These are phyloP conservation scores for Xylaria venustula DNA, from an alignment of 495 filamentous ascomycete species.

Conservation along the genomic window DNA sequence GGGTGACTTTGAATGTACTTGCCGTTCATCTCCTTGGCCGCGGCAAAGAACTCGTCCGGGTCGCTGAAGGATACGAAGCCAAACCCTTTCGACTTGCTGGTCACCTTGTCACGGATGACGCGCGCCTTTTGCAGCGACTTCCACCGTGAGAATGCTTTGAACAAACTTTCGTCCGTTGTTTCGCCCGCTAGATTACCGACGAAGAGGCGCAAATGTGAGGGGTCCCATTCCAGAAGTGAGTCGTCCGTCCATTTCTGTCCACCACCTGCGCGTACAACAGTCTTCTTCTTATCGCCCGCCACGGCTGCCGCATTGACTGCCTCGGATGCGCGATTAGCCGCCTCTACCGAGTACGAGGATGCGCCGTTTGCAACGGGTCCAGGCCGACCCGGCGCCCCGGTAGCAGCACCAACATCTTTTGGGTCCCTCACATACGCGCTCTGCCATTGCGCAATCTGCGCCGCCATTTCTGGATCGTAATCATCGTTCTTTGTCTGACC, in stretches of 20 bases:
- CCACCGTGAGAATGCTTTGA: slow-evolving; percentile 91
- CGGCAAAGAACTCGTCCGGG: slow-evolving; percentile 91
- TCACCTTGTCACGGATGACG: slow-evolving; percentile 93
- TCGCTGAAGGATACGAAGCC: slow-evolving; percentile 96
- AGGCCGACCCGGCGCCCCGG: slow-evolving; percentile 21
- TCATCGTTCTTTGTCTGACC: slow-evolving; percentile 40
- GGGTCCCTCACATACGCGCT: slow-evolving; percentile 74
- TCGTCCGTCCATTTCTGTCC: slow-evolving; percentile 87
- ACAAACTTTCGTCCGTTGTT: slow-evolving; percentile 90
- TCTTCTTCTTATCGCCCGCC: slow-evolving; percentile 54
- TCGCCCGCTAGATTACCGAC: slow-evolving; percentile 98
- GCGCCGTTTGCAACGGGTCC: slow-evolving; percentile 16
- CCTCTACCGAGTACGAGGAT: slow-evolving; percentile 17
- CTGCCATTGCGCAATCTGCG: slow-evolving; percentile 95
- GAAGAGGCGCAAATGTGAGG: slow-evolving; percentile 89
- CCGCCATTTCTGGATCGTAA: slow-evolving; percentile 82
- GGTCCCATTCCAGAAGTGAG: slow-evolving; percentile 91
- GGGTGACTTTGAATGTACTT: slow-evolving; percentile 99
- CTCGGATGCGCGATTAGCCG: slow-evolving; percentile 18
- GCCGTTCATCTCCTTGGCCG: slow-evolving; percentile 95
- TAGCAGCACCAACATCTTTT: slow-evolving; percentile 28
- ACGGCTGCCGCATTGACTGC: slow-evolving; percentile 27
- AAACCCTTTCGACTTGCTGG: slow-evolving; percentile 91
- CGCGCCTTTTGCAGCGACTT: slow-evolving; percentile 85
- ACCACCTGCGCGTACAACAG: slow-evolving; percentile 82